Evolutionary conservation across 2,329 filamentous ascomycete species (phyloP).

Genomic region (Fusarium sp.): DNA sequence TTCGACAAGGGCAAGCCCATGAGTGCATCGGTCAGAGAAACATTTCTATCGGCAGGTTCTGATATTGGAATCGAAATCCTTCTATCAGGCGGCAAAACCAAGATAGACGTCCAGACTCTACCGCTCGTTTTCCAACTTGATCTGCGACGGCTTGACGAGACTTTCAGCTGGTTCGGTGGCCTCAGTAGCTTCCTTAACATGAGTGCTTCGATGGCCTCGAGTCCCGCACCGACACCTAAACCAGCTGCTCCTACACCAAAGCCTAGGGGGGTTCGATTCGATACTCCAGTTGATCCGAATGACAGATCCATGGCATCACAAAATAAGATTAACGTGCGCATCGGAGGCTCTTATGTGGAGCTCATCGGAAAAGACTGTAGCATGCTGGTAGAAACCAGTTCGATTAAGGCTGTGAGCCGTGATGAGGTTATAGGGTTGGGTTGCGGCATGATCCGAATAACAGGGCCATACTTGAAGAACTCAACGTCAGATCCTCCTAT

Average conservation of each 20-base stretch:
- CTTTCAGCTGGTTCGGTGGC: conserved; percentile 88
- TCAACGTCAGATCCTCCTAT: conserved; percentile 67
- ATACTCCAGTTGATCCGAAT: conserved; percentile 60
- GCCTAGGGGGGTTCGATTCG: conserved; percentile 66
- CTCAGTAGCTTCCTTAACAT: conserved; percentile 91
- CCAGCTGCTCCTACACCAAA: conserved; percentile 54
- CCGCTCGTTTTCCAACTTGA: conserved; percentile 82
- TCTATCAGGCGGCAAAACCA: conserved; percentile 55
- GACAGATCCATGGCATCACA: conserved; percentile 58
- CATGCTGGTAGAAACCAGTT: conserved; percentile 77
- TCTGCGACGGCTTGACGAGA: conserved; percentile 83
- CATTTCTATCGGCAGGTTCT: conserved; percentile 64
- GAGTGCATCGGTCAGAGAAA: conserved; percentile 67
- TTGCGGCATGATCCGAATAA: conserved; percentile 78
- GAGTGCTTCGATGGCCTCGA: conserved; percentile 83
- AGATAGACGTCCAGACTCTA: conserved; percentile 76
- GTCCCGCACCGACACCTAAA: conserved; percentile 61
- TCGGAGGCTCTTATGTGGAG: conserved; percentile 80
- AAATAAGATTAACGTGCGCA: conserved; percentile 77
- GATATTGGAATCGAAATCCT: conserved; percentile 66
- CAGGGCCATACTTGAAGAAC: conserved; percentile 71
- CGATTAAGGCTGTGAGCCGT: conserved; percentile 82
- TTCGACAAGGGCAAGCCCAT: conserved; percentile 68
- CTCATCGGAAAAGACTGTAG: conserved; percentile 82
- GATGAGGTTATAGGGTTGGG: conserved; percentile 76